phyloP scores from a whole-genome alignment of 2,329 filamentous ascomycete genomes.

The Ilyonectria robusta region DNA sequence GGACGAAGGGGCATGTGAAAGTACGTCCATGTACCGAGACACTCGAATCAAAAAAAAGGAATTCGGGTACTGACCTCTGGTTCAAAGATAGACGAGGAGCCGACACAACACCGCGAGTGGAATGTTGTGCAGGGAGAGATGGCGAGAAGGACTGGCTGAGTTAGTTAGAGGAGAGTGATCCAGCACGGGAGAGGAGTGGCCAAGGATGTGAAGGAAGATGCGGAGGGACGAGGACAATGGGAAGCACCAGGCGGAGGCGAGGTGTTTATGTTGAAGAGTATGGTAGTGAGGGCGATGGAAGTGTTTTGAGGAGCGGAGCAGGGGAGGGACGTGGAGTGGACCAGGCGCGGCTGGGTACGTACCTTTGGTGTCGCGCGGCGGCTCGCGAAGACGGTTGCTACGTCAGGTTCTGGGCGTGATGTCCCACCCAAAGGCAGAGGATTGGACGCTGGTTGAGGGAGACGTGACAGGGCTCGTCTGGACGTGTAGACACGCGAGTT shows the following conservation, averaged over 20 bases:
- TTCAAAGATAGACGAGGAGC: slow-evolving; percentile 50
- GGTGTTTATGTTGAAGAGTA: slow-evolving; percentile 53
- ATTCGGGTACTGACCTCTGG: slow-evolving; percentile 54
- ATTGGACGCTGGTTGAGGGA: slow-evolving; percentile 42
- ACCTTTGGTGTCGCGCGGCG: slow-evolving; percentile 49
- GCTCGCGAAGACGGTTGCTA: slow-evolving; percentile 52
- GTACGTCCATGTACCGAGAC: slow-evolving; percentile 47
- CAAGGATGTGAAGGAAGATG: slow-evolving; percentile 45
- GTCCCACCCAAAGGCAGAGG: slow-evolving; percentile 47
- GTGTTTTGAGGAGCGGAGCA: slow-evolving; percentile 56
- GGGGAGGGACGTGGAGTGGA: slow-evolving; percentile 50
- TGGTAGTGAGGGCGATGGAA: slow-evolving; percentile 53
- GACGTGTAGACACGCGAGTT: slow-evolving; percentile 42
- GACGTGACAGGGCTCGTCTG: slow-evolving; percentile 36
- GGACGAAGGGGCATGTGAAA: slow-evolving; percentile 20
- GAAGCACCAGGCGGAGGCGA: slow-evolving; percentile 46
- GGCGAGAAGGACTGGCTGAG: slow-evolving; percentile 46
- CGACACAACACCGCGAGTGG: slow-evolving; percentile 54
- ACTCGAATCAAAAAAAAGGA: slow-evolving; percentile 47
- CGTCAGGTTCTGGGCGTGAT: slow-evolving; percentile 48
- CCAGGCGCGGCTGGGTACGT: slow-evolving; percentile 52
- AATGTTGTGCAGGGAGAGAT: slow-evolving; percentile 53
- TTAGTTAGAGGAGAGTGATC: slow-evolving; percentile 48
- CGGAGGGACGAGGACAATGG: slow-evolving; percentile 44
- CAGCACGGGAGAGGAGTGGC: slow-evolving; percentile 36